Evolutionary conservation across 768 basidiomycete genomes (phyloP), one percentile per base, ranked within the genome.

Genomic region (Rhizopogon vesiculosus): DNA sequence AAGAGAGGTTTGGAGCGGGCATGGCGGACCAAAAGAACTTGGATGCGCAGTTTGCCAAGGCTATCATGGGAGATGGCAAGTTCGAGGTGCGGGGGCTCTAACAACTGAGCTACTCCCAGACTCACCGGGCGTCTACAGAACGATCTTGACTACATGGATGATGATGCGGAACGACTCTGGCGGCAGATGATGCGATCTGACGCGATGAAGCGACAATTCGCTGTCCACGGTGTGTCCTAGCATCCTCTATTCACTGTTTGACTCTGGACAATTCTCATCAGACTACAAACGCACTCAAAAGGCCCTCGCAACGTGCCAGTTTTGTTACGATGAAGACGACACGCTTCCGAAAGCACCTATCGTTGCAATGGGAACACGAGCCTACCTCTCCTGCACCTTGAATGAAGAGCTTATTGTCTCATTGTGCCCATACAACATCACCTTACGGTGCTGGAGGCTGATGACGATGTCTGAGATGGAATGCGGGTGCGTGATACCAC

Each of bases 391-490:
- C 6, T 92, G 94, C 65, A 94, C 95, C 5, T 69, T 83, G 19
- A 98, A 78, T 29, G 93, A 98, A 63, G 94, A 96, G 64, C 77
- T 99, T n/a, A 99, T 66, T 96, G 93, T 65, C 75, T 94, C 28
- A 98, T 99, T 60, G 92, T 98, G 6, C 97, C 97, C 5, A 89
- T 97, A 15, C 92, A 98, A 61, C 97, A 99, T 67, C 87, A 94
- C 68, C 71, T 98, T 45, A 86, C 84, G 43, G 91, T 87, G 79
- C 77, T 99, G 3, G 96, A 98, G 70, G 90, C 85, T 29, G 96
- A 99, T 60, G 94, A 98, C 59, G 96, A 99, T 64, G 89, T 95
- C 22, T 99, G 96, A 96, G 96, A 98, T 59, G 96, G 98, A 81
- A 86, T 93, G 56, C 81, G 81, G 73, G 96, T 96, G 65, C 54